Base-by-base conservation (phyloP, 192 early-diverging fungal species). In the Phycomyces blakesleeanus region DNA sequence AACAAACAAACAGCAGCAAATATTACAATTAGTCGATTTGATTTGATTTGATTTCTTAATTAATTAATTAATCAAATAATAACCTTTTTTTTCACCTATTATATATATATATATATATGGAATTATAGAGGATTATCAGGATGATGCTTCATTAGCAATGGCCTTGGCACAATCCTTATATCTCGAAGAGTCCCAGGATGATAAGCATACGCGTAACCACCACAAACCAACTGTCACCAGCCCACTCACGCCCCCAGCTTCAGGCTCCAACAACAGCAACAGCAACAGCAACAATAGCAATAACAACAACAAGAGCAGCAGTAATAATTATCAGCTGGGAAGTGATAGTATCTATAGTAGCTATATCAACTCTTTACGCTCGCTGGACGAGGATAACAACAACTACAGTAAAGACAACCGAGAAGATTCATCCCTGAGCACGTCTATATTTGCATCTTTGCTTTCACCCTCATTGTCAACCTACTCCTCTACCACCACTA, bases 281-380 rank as follows among this genome's bases (percentile, higher is more conserved):
- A 66, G 12, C 55, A 39, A 54, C 53, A 10, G n/a, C 26, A n/a
- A n/a, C n/a, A n/a, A n/a, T n/a, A n/a, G n/a, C n/a, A n/a, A n/a
- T n/a, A 54, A 47, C 26, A 50, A 29, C 27, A 38, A 14, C 5
- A 57, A 44, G 47, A 54, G 27, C 26, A 50, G 27, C 27, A 38
- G 5, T 3, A 57, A 44, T 44, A 20, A 50, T 61, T 61, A 51
- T 44, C 59, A 51, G 34, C 61, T 68, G 20, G 59, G 52, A 10
- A 44, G n/a, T n/a, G 67, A 69, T 20, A 69, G 60, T 39, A 69
- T 69, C 21, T 69, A 69, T 34, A 69, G 67, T 20, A 69, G 55
- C 26, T 69, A 69, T 57, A 15, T 62, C 4, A 38, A 42, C 26
- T 34, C 22, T 26, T 6, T 63, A 4, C 40, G 37, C 10, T 39